Evolutionary conservation across 129 eudicot genomes (phyloP), one percentile per base, ranked within the genome.

Genomic region (Ambrosia trifida): DNA sequence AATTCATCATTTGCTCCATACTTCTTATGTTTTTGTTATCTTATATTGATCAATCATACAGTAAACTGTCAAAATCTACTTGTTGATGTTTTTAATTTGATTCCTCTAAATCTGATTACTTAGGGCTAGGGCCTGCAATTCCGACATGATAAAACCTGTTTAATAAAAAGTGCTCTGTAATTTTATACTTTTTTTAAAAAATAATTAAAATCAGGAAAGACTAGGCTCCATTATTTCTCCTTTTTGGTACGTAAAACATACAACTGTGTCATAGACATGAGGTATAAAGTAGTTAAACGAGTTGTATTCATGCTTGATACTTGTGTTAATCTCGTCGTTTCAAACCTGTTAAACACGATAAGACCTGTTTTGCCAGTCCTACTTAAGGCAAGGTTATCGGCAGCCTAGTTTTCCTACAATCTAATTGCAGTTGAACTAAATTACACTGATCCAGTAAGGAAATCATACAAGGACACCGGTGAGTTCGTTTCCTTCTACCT

Each of bases 381-480:
- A 24, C 28, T 0, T 24, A 24, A 0, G 28, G 28, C 28, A 0
- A 24, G 28, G 28, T 31, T 59, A 32, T 59, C 13, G 3, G 44
- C 47, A 56, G 35, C 7, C 7, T 24, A 10, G 20, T 52, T 11
- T 56, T 14, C 24, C 11, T 56, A 7, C 62, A 56, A 20, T 30
- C 5, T 52, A 46, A 53, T 16, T 33, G 45, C 58, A 64, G 35
- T 63, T 62, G 30, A 35, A 35, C 43, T 50, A 20, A 72, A 18
- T 32, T 69, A 47, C 70, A 19, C 58, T 32, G 14, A 79, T 54
- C 44, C 56, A 18, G 19, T 35, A 11, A 8, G 53, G 31, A 36
- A 49, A 24, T 24, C 1, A 24, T 24, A 83, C 80, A 86, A 88
- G 88, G 81, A 90, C 87, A 94, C 88, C 87, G 80, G 91, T 82